A percentile compares a stretch with the other conserved stretches of the same genome.
Evolutionary conservation across 2,329 filamentous ascomycete species (phyloP).

Genomic region (Alternaria consortialis): DNA sequence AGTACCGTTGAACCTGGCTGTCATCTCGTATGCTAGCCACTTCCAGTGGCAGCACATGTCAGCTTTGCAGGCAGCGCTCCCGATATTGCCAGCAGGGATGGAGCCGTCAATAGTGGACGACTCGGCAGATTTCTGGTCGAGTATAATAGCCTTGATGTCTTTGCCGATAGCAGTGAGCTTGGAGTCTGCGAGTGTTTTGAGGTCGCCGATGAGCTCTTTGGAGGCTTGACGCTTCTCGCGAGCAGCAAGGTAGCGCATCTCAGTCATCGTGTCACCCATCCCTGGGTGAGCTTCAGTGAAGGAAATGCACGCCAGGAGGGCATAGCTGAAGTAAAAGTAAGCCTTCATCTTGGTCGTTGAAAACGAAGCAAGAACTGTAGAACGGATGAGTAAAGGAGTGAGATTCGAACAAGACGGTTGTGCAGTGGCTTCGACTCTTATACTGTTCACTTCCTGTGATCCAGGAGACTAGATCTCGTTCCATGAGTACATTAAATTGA

Average conservation of each 20-base stretch:
- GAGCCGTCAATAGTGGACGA: slow-evolving; percentile 32
- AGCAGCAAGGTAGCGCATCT: slow-evolving; percentile 29
- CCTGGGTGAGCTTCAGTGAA: slow-evolving; percentile 38
- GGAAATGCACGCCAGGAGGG: slow-evolving; percentile 23
- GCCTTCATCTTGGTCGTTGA: slow-evolving; percentile 12
- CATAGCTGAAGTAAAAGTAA: slow-evolving; percentile 29
- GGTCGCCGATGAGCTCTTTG: slow-evolving; percentile 48
- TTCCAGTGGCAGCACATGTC: slow-evolving; percentile 50
- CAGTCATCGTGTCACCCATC: slow-evolving; percentile 36
- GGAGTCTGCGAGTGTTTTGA: slow-evolving; percentile 41
- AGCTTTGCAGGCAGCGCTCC: slow-evolving; percentile 44
- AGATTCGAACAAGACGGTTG: neutral
- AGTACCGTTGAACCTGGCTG: slow-evolving; percentile 44
- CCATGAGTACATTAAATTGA: slow-evolving; percentile 17
- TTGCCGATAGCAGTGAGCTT: slow-evolving; percentile 45
- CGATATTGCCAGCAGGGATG: slow-evolving; percentile 40
- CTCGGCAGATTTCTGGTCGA: slow-evolving; percentile 35
- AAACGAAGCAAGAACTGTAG: neutral
- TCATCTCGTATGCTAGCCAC: slow-evolving; percentile 49
- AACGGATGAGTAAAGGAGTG: neutral
- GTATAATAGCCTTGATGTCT: slow-evolving; percentile 47
- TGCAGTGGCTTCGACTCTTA: neutral
- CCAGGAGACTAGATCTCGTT: slow-evolving; percentile 5
- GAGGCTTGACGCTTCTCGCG: slow-evolving; percentile 34
- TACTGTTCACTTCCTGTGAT: neutral